Evolutionary conservation across 306 rosid species (phyloP), one percentile per base, ranked within the genome.

Genomic region (Acacia acuminata): DNA sequence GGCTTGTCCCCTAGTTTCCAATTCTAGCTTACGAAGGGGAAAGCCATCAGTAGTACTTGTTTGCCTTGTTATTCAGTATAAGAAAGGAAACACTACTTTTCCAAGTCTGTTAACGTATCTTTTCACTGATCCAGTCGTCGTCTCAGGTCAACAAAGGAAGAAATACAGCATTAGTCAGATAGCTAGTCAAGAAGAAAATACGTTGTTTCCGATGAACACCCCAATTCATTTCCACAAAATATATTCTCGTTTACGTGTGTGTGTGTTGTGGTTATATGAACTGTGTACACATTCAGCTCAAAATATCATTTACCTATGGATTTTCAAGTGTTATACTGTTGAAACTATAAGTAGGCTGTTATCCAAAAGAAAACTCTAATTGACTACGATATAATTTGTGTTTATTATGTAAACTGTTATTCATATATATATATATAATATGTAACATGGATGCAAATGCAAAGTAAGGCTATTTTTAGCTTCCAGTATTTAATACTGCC

Each of bases 1-100:
- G 22, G 30, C 65, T 58, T 58, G 65, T 58, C 25, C 38, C 38
- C 5, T 63, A 12, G 30, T 63, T 63, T 36, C 82, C 61, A 36
- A 61, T 78, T 77, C 61, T 83, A 42, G 78, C 65, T 76, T 63
- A 15, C 11, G 32, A 48, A 16, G 15, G 6, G 20, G 32, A 20
- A 47, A 36, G 13, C 42, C 47, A 3, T 22, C 17, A 60, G 11
- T 73, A 53, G 53, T 20, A 69, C 32, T 81, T 75, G 32, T 71
- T 68, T 55, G 58, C 36, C 73, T 76, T 67, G 58, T 79, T 77
- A 65, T 82, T 76, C 50, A 45, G 73, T 47, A n/a, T 47, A 83
- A 82, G 80, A 63, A 88, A 9, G 43, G 27, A 81, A 51, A 9
- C 74, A 36, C 56, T 38, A 38, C 42, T 38, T 73, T 86, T 73